Evolutionary conservation across 2,329 filamentous ascomycete species (phyloP).

Genomic region (Aspergillus japonicus): DNA sequence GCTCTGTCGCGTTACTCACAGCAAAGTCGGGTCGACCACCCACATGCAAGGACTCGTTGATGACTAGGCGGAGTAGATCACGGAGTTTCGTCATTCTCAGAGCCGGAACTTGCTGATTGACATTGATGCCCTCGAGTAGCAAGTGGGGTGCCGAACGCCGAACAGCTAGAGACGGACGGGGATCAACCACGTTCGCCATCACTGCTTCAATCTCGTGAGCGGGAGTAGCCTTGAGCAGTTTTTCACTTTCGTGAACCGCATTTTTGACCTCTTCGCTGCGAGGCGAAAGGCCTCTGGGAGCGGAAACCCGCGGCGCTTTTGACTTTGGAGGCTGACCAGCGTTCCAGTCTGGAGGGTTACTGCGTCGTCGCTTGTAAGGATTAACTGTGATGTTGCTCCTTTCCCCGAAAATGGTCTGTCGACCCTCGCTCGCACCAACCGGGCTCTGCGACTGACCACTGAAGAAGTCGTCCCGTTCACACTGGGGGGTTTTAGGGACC

Average conservation of each 20-base stretch:
- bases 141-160: conserved; percentile 38
- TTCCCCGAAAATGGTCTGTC: conserved; percentile 43
- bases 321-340: conserved; percentile 37
- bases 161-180: conserved; percentile 36
- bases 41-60: conserved; percentile 50
- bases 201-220: conserved; percentile 40
- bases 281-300: conserved; percentile 37
- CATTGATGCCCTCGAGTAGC: conserved; percentile 36
- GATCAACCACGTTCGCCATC: conserved; percentile 39
- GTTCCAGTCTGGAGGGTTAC: conserved; percentile 38
- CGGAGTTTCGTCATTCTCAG: conserved; percentile 47
- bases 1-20: conserved; percentile 43
- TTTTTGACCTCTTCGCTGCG: conserved; percentile 42
- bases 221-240: conserved; percentile 38
- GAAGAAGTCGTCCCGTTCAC: conserved; percentile 38
- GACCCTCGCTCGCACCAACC: conserved; percentile 31
- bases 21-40: conserved; percentile 50
- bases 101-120: conserved; percentile 33
- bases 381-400: conserved; percentile 45
- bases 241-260: conserved; percentile 44
- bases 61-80: conserved; percentile 46
- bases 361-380: conserved; percentile 47
- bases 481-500: conserved; percentile 62
- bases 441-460: conserved; percentile 25
- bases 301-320: conserved; percentile 32